Conservation (phyloP, 352 stramenopile species). For the Phytophthora sp. region DNA sequence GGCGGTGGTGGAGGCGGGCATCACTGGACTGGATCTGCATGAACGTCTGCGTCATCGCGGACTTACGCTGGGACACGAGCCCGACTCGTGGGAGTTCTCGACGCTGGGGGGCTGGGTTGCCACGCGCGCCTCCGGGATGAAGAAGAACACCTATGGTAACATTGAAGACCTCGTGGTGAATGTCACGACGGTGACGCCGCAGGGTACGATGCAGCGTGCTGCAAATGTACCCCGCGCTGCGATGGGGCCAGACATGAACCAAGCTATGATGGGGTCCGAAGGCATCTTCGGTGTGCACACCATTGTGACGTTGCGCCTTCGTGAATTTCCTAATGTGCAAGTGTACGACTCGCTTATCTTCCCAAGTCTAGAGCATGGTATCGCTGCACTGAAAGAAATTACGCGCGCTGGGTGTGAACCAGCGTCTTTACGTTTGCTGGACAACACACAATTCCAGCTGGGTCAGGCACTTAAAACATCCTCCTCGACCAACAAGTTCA, state of each 20-base stretch:
- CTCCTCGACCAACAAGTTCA: conserved; percentile 47
- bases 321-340: conserved; percentile 75
- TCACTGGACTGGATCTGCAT: conserved; percentile 91
- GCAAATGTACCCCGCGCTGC: conserved; percentile 78
- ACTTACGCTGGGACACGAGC: conserved; percentile 93
- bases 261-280: conserved; percentile 91
- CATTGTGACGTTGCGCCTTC: conserved; percentile 92
- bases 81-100: conserved; percentile 94
- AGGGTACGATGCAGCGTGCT: conserved; percentile 59
- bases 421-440: conserved; percentile 91
- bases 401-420: conserved; percentile 68
- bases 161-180: conserved; percentile 94
- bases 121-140: conserved; percentile 94
- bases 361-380: conserved; percentile 75
- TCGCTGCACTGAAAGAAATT: conserved; percentile 86
- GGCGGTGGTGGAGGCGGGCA: conserved; percentile 88
- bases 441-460: conserved; percentile 96
- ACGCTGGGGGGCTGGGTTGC: conserved; percentile 93
- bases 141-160: conserved; percentile 95
- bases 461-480: conserved; percentile 90
- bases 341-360: conserved; percentile 94
- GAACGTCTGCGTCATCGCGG: conserved; percentile 83
- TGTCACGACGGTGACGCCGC: conserved; percentile 75
- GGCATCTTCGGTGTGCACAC: conserved; percentile 95
- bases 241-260: conserved; percentile 90